A percentile compares a stretch with the other conserved stretches of the same genome.
Evolutionary conservation across 2,329 filamentous ascomycete species (phyloP).

Genomic region (Fusarium pininemorale): DNA sequence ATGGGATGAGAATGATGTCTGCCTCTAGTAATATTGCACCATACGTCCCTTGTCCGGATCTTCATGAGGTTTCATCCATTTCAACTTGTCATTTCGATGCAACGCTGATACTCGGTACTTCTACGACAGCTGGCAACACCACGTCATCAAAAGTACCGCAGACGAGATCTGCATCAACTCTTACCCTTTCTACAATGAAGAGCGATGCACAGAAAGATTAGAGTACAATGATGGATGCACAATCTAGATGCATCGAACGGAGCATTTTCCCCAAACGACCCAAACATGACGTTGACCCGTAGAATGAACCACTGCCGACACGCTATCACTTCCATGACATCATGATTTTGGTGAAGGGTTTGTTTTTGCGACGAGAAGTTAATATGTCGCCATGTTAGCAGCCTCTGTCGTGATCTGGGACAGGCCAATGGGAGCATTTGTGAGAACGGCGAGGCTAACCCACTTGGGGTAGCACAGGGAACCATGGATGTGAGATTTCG

Average conservation of each 20-base stretch:
- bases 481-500: neutral
- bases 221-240: neutral
- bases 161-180: neutral
- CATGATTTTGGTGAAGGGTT: neutral
- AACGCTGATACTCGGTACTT: neutral
- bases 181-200: neutral
- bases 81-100: neutral
- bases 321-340: neutral
- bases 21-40: constrained; percentile 7
- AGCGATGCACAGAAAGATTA: neutral
- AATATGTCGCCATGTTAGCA: constrained; percentile 25
- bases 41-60: constrained; percentile 12
- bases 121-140: rapidly evolving
- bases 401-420: constrained; percentile 9
- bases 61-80: constrained; percentile 1
- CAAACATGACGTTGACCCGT: neutral
- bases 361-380: neutral
- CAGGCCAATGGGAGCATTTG: neutral
- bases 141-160: neutral
- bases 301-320: neutral
- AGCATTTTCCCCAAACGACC: neutral
- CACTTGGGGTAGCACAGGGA: neutral
- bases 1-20: neutral
- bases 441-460: neutral
- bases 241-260: neutral